Conservation (phyloP, 768 basidiomycete genomes). For the Neoboletus subvelutipes region DNA sequence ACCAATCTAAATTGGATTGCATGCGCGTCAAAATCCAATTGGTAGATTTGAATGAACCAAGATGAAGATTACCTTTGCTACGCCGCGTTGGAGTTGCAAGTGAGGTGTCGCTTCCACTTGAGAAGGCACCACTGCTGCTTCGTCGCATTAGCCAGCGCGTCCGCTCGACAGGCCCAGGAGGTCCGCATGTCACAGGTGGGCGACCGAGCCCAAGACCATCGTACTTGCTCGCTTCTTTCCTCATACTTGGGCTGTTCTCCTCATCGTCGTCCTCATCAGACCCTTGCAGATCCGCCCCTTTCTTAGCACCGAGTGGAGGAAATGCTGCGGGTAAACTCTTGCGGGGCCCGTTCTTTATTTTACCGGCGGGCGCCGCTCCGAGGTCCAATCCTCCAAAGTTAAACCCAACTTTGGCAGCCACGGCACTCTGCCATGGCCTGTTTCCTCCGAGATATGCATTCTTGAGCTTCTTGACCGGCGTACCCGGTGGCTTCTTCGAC, state of each 20-base stretch:
- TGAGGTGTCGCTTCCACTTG: slow-evolving; percentile 68
- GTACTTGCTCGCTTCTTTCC: slow-evolving; percentile 53
- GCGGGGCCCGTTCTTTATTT: slow-evolving; percentile 52
- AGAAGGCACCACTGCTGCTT: slow-evolving; percentile 81
- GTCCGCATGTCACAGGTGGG: slow-evolving; percentile 37
- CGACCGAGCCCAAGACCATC: slow-evolving; percentile 66
- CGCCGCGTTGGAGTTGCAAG: slow-evolving; percentile 62
- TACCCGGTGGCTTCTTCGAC: slow-evolving; percentile 69
- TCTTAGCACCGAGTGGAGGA: slow-evolving; percentile 41
- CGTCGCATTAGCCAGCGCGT: slow-evolving; percentile 69
- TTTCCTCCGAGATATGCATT: slow-evolving; percentile 55
- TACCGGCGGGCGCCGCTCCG: slow-evolving; percentile 36
- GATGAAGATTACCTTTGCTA: slow-evolving; percentile 48
- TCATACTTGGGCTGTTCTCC: slow-evolving; percentile 61
- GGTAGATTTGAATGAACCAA: slow-evolving; percentile 30
- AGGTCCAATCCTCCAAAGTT: slow-evolving; percentile 43
- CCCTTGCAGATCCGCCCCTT: slow-evolving; percentile 30
- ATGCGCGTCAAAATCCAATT: not conserved
- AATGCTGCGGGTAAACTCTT: slow-evolving; percentile 80
- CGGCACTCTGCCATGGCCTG: slow-evolving; percentile 80
- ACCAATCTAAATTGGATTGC: slow-evolving; percentile 46
- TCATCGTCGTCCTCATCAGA: slow-evolving; percentile 64
- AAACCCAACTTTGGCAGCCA: slow-evolving; percentile 62
- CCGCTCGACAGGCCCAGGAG: slow-evolving; percentile 38
- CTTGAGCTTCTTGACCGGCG: slow-evolving; percentile 76